These are phyloP conservation scores for Zygosaccharomyces siamensis DNA, from an alignment of 805 yeast genomes.

Conservation along the genomic window DNA sequence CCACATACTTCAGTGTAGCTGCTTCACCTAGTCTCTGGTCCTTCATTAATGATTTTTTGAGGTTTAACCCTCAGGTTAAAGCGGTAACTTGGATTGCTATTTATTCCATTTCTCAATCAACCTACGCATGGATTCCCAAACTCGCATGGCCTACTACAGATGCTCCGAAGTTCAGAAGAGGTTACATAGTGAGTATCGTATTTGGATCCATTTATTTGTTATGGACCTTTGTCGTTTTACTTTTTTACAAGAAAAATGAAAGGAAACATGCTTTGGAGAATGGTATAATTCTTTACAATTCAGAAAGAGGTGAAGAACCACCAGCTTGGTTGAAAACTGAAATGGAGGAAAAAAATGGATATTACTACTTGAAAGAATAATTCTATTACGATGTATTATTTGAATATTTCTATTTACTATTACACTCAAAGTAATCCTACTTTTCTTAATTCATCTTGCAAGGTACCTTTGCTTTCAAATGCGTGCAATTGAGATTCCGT, in stretches of 20 bases:
- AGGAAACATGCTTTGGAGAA: constrained; percentile 41
- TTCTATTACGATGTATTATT: not conserved
- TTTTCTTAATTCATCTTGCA: constrained; percentile 26
- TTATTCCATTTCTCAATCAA: constrained; percentile 54
- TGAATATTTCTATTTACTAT: not conserved
- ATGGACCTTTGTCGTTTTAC: constrained; percentile 50
- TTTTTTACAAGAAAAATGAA: constrained; percentile 51
- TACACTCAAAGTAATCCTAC: constrained; percentile 22
- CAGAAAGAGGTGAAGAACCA: constrained; percentile 32
- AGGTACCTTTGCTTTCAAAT: constrained; percentile 25
- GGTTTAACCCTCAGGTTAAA: constrained; percentile 52
- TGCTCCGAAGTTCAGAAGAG: constrained; percentile 52
- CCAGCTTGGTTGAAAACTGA: constrained; percentile 30
- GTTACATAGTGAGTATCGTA: constrained; percentile 48
- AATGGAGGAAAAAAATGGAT: constrained; percentile 29
- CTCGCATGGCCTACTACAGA: constrained; percentile 53
- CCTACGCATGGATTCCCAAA: constrained; percentile 56
- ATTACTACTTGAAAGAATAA: constrained; percentile 21
- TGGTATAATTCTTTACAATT: constrained; percentile 46
- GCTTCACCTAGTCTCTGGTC: constrained; percentile 59
- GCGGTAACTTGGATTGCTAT: constrained; percentile 54
- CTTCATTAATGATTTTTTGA: constrained; percentile 52
- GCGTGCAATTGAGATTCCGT: constrained; percentile 33
- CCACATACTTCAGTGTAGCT: constrained; percentile 58
- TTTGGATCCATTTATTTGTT: constrained; percentile 43